A percentile compares a stretch with the other conserved stretches of the same genome.
Conservation (phyloP, 2,329 filamentous ascomycete species). For the Aspergillus novofumigatus region DNA sequence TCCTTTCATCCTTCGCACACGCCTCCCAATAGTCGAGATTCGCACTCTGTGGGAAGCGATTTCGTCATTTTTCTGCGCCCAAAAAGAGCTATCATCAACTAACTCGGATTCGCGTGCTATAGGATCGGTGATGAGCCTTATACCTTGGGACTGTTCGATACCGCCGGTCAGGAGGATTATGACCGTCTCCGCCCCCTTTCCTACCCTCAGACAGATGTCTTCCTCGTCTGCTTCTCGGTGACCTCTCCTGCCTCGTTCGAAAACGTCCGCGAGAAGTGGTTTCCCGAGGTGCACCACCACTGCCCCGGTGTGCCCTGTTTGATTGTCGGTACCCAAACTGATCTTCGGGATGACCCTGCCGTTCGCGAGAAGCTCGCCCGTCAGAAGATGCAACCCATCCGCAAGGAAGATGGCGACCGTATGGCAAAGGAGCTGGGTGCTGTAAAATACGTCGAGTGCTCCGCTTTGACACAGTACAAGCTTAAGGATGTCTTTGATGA, state of each 20-base stretch:
- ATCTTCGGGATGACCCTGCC: slow-evolving; percentile 82
- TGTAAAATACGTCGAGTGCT: slow-evolving; percentile 98
- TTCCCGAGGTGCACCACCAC: slow-evolving; percentile 97
- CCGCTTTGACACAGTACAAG: slow-evolving; percentile 95
- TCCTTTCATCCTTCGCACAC: background rate
- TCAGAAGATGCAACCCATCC: slow-evolving; percentile 93
- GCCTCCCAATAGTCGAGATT: background rate
- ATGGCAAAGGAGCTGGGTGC: slow-evolving; percentile 98
- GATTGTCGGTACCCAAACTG: slow-evolving; percentile 95
- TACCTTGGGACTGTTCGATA: slow-evolving; percentile 95
- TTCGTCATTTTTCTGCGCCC: background rate
- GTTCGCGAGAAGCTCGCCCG: slow-evolving; percentile 89
- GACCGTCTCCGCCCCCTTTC: slow-evolving; percentile 93
- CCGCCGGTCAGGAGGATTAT: slow-evolving; percentile 98
- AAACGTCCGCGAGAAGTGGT: slow-evolving; percentile 99
- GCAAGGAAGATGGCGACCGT: slow-evolving; percentile 85
- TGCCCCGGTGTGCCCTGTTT: slow-evolving; percentile 96
- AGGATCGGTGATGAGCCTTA: slow-evolving; percentile 99
- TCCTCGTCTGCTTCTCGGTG: slow-evolving; percentile 98
- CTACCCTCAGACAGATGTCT: slow-evolving; percentile 97
- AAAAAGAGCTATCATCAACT: slow-evolving; percentile 1
- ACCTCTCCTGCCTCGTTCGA: slow-evolving; percentile 97
- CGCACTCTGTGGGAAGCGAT: background rate
- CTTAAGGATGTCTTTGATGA: slow-evolving; percentile 99
- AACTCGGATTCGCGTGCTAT: slow-evolving; percentile 2